Base-by-base conservation (phyloP, 176 grass and related monocot species). In the Puccinellia tenuiflora region DNA sequence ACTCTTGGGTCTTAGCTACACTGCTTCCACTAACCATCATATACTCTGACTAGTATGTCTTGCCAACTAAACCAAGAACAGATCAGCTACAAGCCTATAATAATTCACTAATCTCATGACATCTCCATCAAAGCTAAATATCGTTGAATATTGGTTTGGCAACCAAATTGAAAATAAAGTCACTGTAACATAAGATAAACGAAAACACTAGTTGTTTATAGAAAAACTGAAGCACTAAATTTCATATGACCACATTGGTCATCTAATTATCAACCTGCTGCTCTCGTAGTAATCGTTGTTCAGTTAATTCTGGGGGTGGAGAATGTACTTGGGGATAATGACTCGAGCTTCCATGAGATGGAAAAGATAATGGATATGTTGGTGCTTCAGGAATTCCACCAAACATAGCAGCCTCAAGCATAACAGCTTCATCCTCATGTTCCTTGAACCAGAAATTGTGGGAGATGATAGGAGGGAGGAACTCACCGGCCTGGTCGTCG, bases 321-420 rank as follows among this genome's bases (percentile, higher is more conserved):
- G 91, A 85, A 62, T 68, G 85, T 7, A 72, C 76, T 57, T 24
- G 79, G 47, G 92, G 84, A 73, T 89, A 89, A 60, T 73, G 65
- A 81, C 64, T 83, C 30, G 67, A 74, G 65, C 73, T 87, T 74
- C 81, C 73, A 55, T 86, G 84, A 45, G 84, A 79, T 85, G 86
- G 92, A 73, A 90, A 85, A 25, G 82, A 45, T 87, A 96, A 92
- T 30, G 82, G 93, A 93, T 94, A 90, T 28, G 83, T 45, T 75
- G 85, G 48, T 86, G 83, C 87, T 82, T 92, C 89, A 81, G 91
- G 89, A 84, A 99, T 82, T 75, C 91, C 89, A 79, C 96, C 96
- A 81, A 99, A 99, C 91, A 99, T 99, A 53, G 96, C 96, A 57
- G 91, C 96, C 78, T 99, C 96, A 68, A 99, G 91, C 96, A 99